phyloP scores from a whole-genome alignment of 257 asterid species.

The Scutellaria galericulata region DNA sequence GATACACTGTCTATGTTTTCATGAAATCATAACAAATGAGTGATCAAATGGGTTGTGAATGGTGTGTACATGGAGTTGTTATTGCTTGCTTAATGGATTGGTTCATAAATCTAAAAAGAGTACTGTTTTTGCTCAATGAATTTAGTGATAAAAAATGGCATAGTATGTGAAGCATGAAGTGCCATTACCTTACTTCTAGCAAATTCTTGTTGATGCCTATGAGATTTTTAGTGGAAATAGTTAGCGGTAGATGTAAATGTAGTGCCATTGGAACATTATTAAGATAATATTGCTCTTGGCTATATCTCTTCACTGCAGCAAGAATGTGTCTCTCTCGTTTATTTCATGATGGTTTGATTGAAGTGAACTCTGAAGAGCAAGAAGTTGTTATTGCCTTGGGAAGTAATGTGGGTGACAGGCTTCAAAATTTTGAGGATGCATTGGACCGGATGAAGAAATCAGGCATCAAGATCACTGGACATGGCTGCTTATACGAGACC shows the following conservation, averaged over 20 bases:
- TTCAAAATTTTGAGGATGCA: constrained; percentile 82
- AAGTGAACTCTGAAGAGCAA: constrained; percentile 74
- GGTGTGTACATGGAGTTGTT: neutral
- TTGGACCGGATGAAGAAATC: constrained; percentile 71
- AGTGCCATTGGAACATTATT: neutral
- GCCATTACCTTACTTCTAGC: constrained; percentile 5
- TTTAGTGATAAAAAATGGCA: constrained; percentile 1
- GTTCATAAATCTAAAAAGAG: neutral
- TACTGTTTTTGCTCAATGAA: constrained; percentile 5
- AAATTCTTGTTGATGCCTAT: constrained; percentile 7
- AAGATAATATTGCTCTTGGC: constrained; percentile 8
- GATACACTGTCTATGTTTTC: neutral
- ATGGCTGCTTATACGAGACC: constrained; percentile 85
- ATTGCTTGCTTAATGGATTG: constrained; percentile 4
- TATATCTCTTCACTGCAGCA: constrained; percentile 40
- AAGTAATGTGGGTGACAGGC: constrained; percentile 88
- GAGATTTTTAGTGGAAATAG: neutral
- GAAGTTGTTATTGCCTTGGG: constrained; percentile 90
- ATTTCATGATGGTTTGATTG: constrained; percentile 52
- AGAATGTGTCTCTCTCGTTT: constrained; percentile 49
- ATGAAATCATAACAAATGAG: neutral
- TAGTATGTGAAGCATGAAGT: constrained; percentile 1
- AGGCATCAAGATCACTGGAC: constrained; percentile 73
- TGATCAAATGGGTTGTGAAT: neutral
- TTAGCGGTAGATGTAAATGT: neutral